Evolutionary conservation across 345 rosid species (phyloP), one percentile per base, ranked within the genome.

Genomic region (Rhodamnia rubescens): DNA sequence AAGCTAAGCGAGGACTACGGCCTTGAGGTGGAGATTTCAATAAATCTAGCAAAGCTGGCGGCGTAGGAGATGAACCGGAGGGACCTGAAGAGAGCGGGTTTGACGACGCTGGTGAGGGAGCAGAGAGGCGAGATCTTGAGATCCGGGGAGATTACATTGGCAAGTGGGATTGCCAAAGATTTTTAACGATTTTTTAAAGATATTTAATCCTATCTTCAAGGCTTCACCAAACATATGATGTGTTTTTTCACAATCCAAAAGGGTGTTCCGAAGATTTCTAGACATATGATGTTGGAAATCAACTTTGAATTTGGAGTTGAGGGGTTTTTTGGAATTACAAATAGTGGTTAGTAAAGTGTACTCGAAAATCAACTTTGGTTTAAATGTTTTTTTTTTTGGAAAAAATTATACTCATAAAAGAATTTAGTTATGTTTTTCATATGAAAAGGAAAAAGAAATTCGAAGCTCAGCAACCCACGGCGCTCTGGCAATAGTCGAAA

Each of bases 401-500:
- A 69, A 69, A 69, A 69, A 32, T 47, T 69, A 32, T 5, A 32
- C 4, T 32, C 18, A 4, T 32, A 18, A 8, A 69, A 7, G 32
- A 40, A 18, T 21, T 32, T 32, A 18, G 24, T 5, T 36, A 69
- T 69, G 8, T 8, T 36, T 18, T 69, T 36, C 26, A 69, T 69
- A 36, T 16, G 32, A 32, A 32, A 69, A 11, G 52, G 11, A 50
- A 69, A 36, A 32, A 69, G 3, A 9, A 32, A 69, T 36, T 18
- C 21, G 6, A 69, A 69, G 14, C 47, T 69, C 0, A 32, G 5
- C 10, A 69, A 32, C 2, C 1, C 0, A 8, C 3, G 3, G 11
- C 1, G 11, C 13, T 69, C 12, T 8, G 20, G 24, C 4, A 4
- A 69, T 0, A 2, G 11, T 3, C 9, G 0, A 11, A 18, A 3